A percentile compares a stretch with the other conserved stretches of the same genome.
These are phyloP conservation scores for Leishmania braziliensis DNA, from an alignment of 208 protist genomes.

Conservation along the genomic window DNA sequence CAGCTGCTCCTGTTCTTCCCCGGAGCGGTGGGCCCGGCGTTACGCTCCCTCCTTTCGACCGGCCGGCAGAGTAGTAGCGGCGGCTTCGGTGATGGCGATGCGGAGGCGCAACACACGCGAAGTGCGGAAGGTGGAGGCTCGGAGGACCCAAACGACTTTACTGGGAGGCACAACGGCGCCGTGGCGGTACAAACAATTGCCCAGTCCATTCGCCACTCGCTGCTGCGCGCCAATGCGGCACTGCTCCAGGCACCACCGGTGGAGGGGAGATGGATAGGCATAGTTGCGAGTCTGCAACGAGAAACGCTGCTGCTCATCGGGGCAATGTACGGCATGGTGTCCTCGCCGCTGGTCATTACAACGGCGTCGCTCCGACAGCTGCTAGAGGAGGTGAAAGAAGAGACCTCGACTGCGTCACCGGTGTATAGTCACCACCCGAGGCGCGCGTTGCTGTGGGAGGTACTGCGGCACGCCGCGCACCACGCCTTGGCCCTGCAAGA, in stretches of 20 bases:
- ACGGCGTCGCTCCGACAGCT: conserved; percentile 25
- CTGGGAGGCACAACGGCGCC: conserved; percentile 8
- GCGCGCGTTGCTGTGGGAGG: conserved; percentile 28
- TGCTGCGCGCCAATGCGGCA: conserved; percentile 62
- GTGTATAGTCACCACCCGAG: conserved; percentile 7
- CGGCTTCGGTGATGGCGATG: not conserved
- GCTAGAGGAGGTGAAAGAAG: conserved; percentile 35
- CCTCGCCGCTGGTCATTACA: conserved; percentile 32
- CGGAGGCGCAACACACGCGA: not conserved
- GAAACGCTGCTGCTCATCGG: conserved; percentile 64
- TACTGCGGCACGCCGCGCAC: conserved; percentile 61
- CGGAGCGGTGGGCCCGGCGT: conserved; percentile 51
- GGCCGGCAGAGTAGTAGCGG: not conserved
- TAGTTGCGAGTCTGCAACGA: conserved; percentile 45
- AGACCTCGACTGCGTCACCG: conserved; percentile 25
- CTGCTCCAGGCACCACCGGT: conserved; percentile 49
- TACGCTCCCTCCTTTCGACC: conserved; percentile 47
- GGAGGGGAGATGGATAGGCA: conserved; percentile 35
- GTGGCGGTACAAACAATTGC: conserved; percentile 55
- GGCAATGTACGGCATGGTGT: conserved; percentile 67
- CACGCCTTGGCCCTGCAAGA: conserved; percentile 51
- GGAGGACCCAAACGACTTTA: not conserved
- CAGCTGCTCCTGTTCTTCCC: conserved; percentile 74
- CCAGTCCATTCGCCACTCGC: conserved; percentile 57
- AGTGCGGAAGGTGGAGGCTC: conserved; percentile 5